These are phyloP conservation scores for Penstemon newberryi DNA, from an alignment of 257 asterid genomes.

Conservation along the genomic window DNA sequence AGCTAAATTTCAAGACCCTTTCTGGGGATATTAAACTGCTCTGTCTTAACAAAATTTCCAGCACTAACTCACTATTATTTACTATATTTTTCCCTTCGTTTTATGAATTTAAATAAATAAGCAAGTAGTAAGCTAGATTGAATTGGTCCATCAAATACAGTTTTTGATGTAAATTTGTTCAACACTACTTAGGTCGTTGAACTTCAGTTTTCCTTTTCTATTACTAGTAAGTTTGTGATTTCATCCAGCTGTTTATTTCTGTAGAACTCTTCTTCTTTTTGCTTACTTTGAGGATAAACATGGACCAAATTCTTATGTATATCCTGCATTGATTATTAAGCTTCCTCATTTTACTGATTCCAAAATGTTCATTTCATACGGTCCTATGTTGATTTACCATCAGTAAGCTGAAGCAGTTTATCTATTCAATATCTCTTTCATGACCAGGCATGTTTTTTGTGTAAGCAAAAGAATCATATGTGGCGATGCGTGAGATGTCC, in stretches of 20 bases:
- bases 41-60: conserved; percentile 15
- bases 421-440: conserved; percentile 28
- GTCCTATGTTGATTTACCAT: conserved; percentile 20
- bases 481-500: conserved; percentile 81
- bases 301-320: neutral
- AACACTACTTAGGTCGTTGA: too few relatives aligned
- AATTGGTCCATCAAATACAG: neutral
- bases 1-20: conserved; percentile 5
- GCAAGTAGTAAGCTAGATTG: neutral
- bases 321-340: conserved; percentile 18
- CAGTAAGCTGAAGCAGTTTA: conserved; percentile 19
- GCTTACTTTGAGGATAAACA: conserved; percentile 19
- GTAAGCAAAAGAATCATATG: conserved; percentile 65
- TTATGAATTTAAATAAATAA: neutral
- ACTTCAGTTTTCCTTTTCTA: too few relatives aligned
- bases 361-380: conserved; percentile 7
- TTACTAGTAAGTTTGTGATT: too few relatives aligned
- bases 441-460: conserved; percentile 74
- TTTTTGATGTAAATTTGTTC: neutral
- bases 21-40: neutral
- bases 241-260: conserved; percentile 14
- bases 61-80: conserved; percentile 1
- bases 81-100: neutral
- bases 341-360: conserved; percentile 13
- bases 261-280: conserved; percentile 17